Base-by-base conservation (phyloP, 495 filamentous ascomycete species). In the Elaphomyces granulatus region DNA sequence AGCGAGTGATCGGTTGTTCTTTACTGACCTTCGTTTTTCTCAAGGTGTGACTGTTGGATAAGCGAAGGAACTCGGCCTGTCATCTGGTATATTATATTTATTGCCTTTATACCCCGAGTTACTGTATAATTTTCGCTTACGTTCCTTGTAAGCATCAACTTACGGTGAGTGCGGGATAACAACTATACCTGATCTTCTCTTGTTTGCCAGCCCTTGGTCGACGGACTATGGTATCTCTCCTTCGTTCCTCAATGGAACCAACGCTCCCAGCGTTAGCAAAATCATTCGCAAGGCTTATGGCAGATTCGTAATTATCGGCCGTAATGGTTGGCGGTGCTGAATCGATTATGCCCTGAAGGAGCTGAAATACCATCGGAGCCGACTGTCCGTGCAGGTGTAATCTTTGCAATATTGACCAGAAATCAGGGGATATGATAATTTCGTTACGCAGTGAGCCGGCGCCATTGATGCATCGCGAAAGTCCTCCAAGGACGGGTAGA, bases 381-480 rank as follows among this genome's bases (percentile, higher is more conserved):
- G 80, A 76, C 32, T 83, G 78, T 10, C 71, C 52, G 34, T 79
- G 68, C 7, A 63, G 61, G 28, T 83, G 73, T 23, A 99, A 66
- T 8, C 75, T 75, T 44, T 83, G 74, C 26, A 99, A 63, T 31
- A 94, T 86, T 12, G 83, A 80, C 90, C 90, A 99, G 58, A 99
- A 95, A 48, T 99, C 92, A 1, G 90, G 90, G 18, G 88, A 94
- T 15, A 83, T 87, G 51, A 88, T 87, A 44, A 96, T 83, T 59
- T 95, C 88, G 45, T 80, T 94, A 41, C 83, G 74, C 15, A 99
- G 69, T 17, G 78, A 75, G 18, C 75, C 75, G 0, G 82, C 73
- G 41, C 81, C 73, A 35, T 77, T 74, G 42, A 88, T 77, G 50
- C 90, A 96, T 15, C 80, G 66, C 19, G 74, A 71, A 10, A 99